Conservation (phyloP, 768 basidiomycete genomes). For the Fistulinella prunicolor region DNA sequence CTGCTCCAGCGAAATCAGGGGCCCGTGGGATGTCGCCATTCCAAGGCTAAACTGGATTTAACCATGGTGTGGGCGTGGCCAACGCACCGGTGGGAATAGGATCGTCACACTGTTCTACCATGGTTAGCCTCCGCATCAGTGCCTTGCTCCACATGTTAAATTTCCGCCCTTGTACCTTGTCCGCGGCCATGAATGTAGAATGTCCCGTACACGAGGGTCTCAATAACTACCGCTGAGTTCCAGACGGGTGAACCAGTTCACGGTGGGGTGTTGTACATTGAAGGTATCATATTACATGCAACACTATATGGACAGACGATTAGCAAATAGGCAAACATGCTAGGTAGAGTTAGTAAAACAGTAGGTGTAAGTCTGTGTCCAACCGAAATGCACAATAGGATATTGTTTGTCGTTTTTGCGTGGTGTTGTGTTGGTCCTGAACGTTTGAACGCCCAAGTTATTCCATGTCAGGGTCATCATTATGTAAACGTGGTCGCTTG, state of each 20-base stretch:
- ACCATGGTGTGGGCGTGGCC: constrained; percentile 22
- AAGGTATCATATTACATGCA: constrained; percentile 41
- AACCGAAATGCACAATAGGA: constrained; percentile 27
- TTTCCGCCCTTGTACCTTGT: constrained; percentile 25
- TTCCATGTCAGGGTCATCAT: constrained; percentile 49
- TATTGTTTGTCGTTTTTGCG: constrained; percentile 23
- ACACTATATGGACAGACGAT: constrained; percentile 34
- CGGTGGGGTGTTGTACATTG: constrained; percentile 19
- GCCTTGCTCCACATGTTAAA: constrained; percentile 17
- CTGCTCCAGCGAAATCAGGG: constrained; percentile 72
- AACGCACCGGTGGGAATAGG: constrained; percentile 24
- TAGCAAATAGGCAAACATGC: constrained; percentile 33
- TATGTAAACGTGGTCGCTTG: constrained; percentile 46
- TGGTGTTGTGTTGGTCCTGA: constrained; percentile 10
- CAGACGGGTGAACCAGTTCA: constrained; percentile 12
- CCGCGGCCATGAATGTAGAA: constrained; percentile 23
- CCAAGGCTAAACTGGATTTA: constrained; percentile 57
- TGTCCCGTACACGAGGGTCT: background rate
- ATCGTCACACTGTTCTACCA: constrained; percentile 26
- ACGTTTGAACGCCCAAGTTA: too few species aligned
- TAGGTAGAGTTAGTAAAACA: constrained; percentile 32
- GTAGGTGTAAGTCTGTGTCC: constrained; percentile 26
- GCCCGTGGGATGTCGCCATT: constrained; percentile 87
- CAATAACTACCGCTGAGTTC: constrained; percentile 7
- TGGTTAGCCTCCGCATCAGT: constrained; percentile 11